A percentile compares a stretch with the other conserved stretches of the same genome.
Conservation (phyloP, 2,329 filamentous ascomycete genomes). For the Ceratocystis diversiconidia region DNA sequence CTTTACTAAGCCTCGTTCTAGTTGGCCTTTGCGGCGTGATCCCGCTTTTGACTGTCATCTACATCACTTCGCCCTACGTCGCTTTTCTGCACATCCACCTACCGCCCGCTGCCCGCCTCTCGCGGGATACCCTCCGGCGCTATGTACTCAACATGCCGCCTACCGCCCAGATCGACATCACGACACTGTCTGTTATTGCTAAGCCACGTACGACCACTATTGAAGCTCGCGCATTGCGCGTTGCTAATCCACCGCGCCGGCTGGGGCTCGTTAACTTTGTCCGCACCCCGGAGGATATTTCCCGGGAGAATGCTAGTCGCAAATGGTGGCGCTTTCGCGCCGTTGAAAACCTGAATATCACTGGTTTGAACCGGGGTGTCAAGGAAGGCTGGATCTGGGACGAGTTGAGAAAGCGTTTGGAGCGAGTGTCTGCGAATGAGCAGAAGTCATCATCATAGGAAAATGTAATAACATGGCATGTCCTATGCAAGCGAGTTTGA, state of each 20-base stretch:
- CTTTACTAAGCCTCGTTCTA: conserved; percentile 23
- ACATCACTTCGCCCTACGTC: conserved; percentile 55
- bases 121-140: conserved; percentile 39
- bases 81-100: conserved; percentile 56
- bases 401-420: conserved; percentile 26
- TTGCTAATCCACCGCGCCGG: conserved; percentile 22
- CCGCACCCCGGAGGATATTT: conserved; percentile 24
- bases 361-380: conserved; percentile 21
- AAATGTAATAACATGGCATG: neutral
- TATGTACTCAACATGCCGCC: conserved; percentile 37
- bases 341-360: conserved; percentile 29
- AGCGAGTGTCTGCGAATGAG: conserved; percentile 14
- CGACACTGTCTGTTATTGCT: conserved; percentile 41
- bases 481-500: too few relatives aligned
- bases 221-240: conserved; percentile 27
- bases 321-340: conserved; percentile 31
- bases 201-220: conserved; percentile 38
- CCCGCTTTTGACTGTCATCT: conserved; percentile 50
- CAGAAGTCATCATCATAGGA: neutral
- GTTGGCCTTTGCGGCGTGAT: conserved; percentile 46
- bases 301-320: conserved; percentile 25
- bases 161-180: conserved; percentile 34
- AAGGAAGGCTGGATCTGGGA: conserved; percentile 31
- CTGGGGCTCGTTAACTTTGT: conserved; percentile 30
- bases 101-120: conserved; percentile 49